Base-by-base conservation (phyloP, 192 early-diverging fungal species). In the Backusella sp. region DNA sequence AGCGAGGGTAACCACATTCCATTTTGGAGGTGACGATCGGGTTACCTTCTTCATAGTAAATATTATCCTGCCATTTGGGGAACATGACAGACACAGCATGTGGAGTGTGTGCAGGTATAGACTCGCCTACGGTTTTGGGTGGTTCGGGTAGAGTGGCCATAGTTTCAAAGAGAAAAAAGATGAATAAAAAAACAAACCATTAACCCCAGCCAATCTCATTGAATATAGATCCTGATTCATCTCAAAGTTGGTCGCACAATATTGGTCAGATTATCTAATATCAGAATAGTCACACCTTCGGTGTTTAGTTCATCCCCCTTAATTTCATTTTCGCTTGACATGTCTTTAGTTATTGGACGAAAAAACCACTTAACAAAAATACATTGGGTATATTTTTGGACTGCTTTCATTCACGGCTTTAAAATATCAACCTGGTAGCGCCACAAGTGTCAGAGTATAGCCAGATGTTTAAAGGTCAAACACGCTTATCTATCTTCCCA, bases 21-120 rank as follows among this genome's bases (percentile, higher is more conserved):
- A 99, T 92, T 39, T 81, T 85, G 32, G 85, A 77, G 49, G 91
- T 80, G 26, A 97, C 93, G 5, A 87, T 79, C 9, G 88, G 84
- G 42, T 91, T 88, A n/a, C 89, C 94, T 84, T 96, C 94, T 76
- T 99, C 97, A 73, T 99, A 99, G 42, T 91, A 92, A 62, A 99
- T 85, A 77, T 97, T 97, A 85, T 93, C 94, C 17, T 86, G 79
- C 95, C 96, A 99, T 15, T 82, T 94, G 6, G 97, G 97, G 6
- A 99, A 86, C 21, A 91, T 91, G 6, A 99, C 97, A 21, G 96
- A 97, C 7, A 97, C 92, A 52, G 96, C 96, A 79, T 92, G 90
- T 46, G 87, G 87, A 6, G 89, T 88, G 73, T 91, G 90, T 2
- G 89, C 83, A n/a, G 94, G 94, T 46, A 96, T 91, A 62, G 93